A percentile compares a stretch with the other conserved stretches of the same genome.
These are phyloP conservation scores for Megacollybia marginata DNA, from an alignment of 768 basidiomycete genomes.

Conservation along the genomic window DNA sequence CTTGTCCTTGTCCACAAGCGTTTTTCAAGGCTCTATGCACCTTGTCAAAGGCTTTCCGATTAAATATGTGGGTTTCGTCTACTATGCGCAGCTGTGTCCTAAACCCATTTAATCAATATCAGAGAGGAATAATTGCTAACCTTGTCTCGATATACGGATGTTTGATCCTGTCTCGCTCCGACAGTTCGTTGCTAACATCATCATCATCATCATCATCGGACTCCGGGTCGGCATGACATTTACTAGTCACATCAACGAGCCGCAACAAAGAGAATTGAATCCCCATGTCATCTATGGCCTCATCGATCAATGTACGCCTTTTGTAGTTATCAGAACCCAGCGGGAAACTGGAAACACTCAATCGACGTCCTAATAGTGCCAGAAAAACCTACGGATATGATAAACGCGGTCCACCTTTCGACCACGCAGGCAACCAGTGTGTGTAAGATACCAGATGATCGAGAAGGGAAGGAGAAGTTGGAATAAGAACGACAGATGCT, in stretches of 20 bases:
- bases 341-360: background rate
- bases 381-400: background rate
- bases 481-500: background rate
- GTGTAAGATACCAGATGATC: background rate
- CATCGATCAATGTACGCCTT: background rate
- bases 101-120: background rate
- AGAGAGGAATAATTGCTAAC: background rate
- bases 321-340: background rate
- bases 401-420: background rate
- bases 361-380: background rate
- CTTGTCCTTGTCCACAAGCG: background rate
- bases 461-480: slow-evolving; percentile 3
- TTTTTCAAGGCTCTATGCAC: background rate
- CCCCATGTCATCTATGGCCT: slow-evolving; percentile 1
- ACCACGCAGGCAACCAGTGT: background rate
- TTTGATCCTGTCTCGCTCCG: background rate
- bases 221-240: background rate
- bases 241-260: background rate
- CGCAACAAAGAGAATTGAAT: background rate
- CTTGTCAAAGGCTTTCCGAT: background rate
- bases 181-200: background rate
- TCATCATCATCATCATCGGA: background rate
- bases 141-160: slow-evolving; percentile 2
- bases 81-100: background rate
- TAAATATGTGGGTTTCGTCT: background rate